phyloP scores from a whole-genome alignment of 257 asterid species.

The Nicotiana knightiana region DNA sequence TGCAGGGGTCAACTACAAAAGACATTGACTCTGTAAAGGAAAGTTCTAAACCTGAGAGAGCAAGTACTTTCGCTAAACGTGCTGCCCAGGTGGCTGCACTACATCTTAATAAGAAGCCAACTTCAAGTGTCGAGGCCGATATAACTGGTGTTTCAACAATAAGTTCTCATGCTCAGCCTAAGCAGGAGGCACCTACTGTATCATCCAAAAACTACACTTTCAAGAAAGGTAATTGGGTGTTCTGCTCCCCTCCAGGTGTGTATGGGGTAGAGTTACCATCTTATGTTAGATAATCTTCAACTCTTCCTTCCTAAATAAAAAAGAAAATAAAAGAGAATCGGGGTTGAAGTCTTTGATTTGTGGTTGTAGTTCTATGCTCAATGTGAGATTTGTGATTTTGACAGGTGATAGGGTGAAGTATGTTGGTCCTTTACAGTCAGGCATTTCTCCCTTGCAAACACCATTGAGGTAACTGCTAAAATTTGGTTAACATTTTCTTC shows the following conservation, averaged over 20 bases:
- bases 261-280: not conserved
- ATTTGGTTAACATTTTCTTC: not conserved
- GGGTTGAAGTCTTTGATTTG: slow-evolving; percentile 1
- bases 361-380: not conserved
- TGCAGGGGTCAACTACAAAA: slow-evolving; percentile 58
- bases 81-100: slow-evolving; percentile 38
- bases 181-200: slow-evolving; percentile 81
- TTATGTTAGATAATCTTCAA: not conserved
- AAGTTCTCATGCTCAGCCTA: slow-evolving; percentile 56
- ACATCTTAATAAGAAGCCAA: slow-evolving; percentile 57
- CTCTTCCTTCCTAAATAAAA: not conserved
- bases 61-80: slow-evolving; percentile 56
- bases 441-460: slow-evolving; percentile 44
- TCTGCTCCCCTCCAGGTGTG: not conserved
- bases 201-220: slow-evolving; percentile 60
- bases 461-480: slow-evolving; percentile 42
- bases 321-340: not conserved
- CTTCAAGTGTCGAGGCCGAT: slow-evolving; percentile 72
- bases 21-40: slow-evolving; percentile 61
- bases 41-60: slow-evolving; percentile 60
- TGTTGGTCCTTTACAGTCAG: slow-evolving; percentile 49
- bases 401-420: slow-evolving; percentile 85
- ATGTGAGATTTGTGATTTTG: slow-evolving; percentile 17
- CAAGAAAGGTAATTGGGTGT: slow-evolving; percentile 48
- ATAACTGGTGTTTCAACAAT: slow-evolving; percentile 52